Percentiles rank a stretch among this genome's conserved stretches.
phyloP scores from a whole-genome alignment of 768 basidiomycete species.

The Leccinum boreale region DNA sequence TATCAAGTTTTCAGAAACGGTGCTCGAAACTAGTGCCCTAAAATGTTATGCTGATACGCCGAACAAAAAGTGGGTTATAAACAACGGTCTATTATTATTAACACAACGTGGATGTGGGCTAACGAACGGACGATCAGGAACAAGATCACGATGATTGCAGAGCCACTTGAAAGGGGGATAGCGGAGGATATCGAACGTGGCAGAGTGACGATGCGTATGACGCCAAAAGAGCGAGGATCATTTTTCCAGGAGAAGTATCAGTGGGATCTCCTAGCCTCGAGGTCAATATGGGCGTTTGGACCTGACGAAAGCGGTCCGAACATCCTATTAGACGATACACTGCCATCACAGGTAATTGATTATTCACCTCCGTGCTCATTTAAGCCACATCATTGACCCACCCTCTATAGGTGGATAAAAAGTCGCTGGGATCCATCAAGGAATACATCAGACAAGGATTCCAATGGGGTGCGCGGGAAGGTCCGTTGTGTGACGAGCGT shows the following conservation, averaged over 20 bases:
- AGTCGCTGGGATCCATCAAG: constrained; percentile 80
- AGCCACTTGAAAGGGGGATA: constrained; percentile 92
- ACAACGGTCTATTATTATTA: constrained; percentile 2
- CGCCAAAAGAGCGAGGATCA: constrained; percentile 89
- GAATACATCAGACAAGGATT: constrained; percentile 99
- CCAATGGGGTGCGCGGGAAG: constrained; percentile 98
- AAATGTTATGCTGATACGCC: constrained; percentile 99
- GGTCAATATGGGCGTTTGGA: constrained; percentile 99
- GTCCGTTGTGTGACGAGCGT: constrained; percentile 98
- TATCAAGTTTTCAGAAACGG: constrained; percentile 97
- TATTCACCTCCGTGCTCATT: neutral
- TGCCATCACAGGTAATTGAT: constrained; percentile 78
- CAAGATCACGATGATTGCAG: constrained; percentile 98
- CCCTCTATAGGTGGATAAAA: constrained; percentile 78
- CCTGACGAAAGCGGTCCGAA: constrained; percentile 96
- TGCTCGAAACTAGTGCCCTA: constrained; percentile 93
- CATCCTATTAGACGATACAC: constrained; percentile 89
- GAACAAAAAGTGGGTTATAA: constrained; percentile 82
- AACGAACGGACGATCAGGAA: constrained; percentile 55
- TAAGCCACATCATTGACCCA: neutral
- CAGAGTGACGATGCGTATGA: constrained; percentile 91
- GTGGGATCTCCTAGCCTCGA: constrained; percentile 95
- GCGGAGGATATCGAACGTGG: constrained; percentile 96
- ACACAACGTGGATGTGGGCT: constrained; percentile 9
- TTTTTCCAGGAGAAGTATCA: constrained; percentile 98